A percentile compares a stretch with the other conserved stretches of the same genome.
Evolutionary conservation across 2,329 filamentous ascomycete species (phyloP).

Genomic region (Rhinocladiella mackenziei): DNA sequence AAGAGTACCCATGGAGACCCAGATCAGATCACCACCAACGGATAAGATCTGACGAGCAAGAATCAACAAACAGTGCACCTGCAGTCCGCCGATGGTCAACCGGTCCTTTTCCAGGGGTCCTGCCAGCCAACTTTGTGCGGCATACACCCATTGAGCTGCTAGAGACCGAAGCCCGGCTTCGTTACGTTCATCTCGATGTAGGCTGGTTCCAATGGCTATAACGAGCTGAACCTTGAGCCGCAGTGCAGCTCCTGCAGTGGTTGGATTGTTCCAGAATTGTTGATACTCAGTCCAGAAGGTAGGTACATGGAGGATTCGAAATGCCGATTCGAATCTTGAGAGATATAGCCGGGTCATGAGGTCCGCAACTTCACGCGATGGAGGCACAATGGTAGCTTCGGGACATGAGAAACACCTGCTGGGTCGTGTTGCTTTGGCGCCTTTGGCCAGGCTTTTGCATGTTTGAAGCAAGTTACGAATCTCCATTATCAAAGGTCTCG

Average conservation of each 20-base stretch:
- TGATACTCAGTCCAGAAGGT: slow-evolving; percentile 35
- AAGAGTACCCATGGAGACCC: slow-evolving; percentile 35
- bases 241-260: slow-evolving; percentile 22
- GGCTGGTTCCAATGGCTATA: slow-evolving; percentile 33
- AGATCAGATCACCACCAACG: slow-evolving; percentile 36
- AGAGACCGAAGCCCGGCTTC: background rate
- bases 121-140: slow-evolving; percentile 37
- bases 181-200: background rate
- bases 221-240: slow-evolving; percentile 36
- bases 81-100: slow-evolving; percentile 33
- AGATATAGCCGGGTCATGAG: slow-evolving; percentile 14
- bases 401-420: slow-evolving; percentile 15
- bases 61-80: slow-evolving; percentile 36
- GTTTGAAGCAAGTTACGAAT: too few species aligned
- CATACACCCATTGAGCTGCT: slow-evolving; percentile 31
- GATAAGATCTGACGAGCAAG: slow-evolving; percentile 34
- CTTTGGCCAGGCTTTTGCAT: slow-evolving; percentile 31
- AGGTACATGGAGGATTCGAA: slow-evolving; percentile 34
- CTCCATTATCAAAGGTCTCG: too few species aligned
- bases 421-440: slow-evolving; percentile 26
- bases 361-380: slow-evolving; percentile 14
- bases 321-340: slow-evolving; percentile 31
- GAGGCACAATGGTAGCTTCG: background rate
- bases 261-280: slow-evolving; percentile 28
- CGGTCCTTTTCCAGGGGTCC: slow-evolving; percentile 35